Evolutionary conservation across 768 basidiomycete genomes (phyloP).

Genomic region (Russula vinacea): DNA sequence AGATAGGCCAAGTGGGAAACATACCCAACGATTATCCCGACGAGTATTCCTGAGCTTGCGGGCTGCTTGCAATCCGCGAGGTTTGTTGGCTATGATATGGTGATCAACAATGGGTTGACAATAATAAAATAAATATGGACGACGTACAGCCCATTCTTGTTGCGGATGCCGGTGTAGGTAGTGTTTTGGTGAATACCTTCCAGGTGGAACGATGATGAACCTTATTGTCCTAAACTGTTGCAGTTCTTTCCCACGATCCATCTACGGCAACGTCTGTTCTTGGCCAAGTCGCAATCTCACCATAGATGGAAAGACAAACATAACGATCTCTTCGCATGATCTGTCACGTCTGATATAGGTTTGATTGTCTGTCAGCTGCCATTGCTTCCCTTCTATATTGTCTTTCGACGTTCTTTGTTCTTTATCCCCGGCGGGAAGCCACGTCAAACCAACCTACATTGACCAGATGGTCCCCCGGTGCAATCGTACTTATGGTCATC

Average conservation of each 20-base stretch:
- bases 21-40: conserved; percentile 95
- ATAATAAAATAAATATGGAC: conserved; percentile 13
- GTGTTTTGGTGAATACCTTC: not conserved
- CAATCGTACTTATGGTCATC: not conserved
- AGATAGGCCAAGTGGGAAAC: conserved; percentile 30
- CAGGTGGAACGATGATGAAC: conserved; percentile 1
- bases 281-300: not conserved
- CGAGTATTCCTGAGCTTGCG: conserved; percentile 95
- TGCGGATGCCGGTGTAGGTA: conserved; percentile 50
- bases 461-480: not conserved
- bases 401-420: not conserved
- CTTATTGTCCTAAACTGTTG: conserved; percentile 36
- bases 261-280: not conserved
- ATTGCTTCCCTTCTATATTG: not conserved
- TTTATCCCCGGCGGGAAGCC: not conserved
- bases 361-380: not conserved
- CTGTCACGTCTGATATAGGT: not conserved
- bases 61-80: conserved; percentile 97
- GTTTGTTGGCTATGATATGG: conserved; percentile 80
- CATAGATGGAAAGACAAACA: not conserved
- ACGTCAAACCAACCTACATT: not conserved
- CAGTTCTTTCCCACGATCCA: conserved; percentile 41
- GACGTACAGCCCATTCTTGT: conserved; percentile 81
- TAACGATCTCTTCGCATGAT: not conserved
- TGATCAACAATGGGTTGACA: conserved; percentile 5